Conservation (phyloP, 805 yeast species). For the Zygoascus tannicola region DNA sequence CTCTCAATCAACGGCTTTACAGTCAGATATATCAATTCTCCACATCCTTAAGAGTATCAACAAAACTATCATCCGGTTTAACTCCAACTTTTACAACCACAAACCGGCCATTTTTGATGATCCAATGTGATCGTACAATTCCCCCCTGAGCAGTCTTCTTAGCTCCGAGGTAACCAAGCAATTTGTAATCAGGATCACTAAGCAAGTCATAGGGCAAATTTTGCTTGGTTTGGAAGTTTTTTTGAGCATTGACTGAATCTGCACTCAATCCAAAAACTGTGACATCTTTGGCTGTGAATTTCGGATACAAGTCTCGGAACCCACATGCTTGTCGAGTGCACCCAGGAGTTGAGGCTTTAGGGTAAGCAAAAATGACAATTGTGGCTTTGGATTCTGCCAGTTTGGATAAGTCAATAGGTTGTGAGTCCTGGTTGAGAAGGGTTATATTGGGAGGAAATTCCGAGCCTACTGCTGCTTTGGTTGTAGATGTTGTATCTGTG, state of each 20-base stretch:
- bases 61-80: slow-evolving; percentile 27
- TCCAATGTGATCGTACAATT: slow-evolving; percentile 84
- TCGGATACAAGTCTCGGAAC: slow-evolving; percentile 56
- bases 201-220: slow-evolving; percentile 63
- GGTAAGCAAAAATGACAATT: slow-evolving; percentile 62
- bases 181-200: slow-evolving; percentile 61
- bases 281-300: slow-evolving; percentile 42
- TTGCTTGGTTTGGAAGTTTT: slow-evolving; percentile 64
- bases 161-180: slow-evolving; percentile 73
- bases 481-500: not conserved
- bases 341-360: slow-evolving; percentile 91
- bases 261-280: slow-evolving; percentile 74
- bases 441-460: slow-evolving; percentile 33
- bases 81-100: slow-evolving; percentile 43
- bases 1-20: no score
- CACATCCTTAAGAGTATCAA: not conserved
- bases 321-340: slow-evolving; percentile 94
- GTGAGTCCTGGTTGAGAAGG: slow-evolving; percentile 61
- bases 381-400: slow-evolving; percentile 34
- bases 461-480: no score
- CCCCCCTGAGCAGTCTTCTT: slow-evolving; percentile 54
- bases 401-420: slow-evolving; percentile 42
- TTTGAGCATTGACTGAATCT: slow-evolving; percentile 72
- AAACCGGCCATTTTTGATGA: slow-evolving; percentile 70
- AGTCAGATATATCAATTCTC: no score